phyloP scores from a whole-genome alignment of 169 alveolate genomes.

The Cryptosporidium ryanae region DNA sequence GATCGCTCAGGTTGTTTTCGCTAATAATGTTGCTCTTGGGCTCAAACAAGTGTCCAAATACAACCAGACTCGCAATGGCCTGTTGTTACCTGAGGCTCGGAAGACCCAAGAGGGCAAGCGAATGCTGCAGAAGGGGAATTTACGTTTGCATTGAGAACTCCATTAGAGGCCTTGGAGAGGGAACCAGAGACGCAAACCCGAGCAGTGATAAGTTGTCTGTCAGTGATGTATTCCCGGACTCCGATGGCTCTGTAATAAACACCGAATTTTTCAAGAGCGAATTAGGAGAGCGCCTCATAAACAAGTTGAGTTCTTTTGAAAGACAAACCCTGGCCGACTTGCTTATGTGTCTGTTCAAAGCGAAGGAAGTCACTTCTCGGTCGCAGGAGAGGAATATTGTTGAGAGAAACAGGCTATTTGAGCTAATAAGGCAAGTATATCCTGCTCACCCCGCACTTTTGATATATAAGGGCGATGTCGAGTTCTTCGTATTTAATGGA shows the following conservation, averaged over 20 bases:
- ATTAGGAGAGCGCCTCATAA: background rate
- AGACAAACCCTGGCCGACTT: slow-evolving; percentile 37
- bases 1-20: slow-evolving; percentile 31
- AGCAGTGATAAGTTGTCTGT: background rate
- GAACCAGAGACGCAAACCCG: background rate
- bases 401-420: background rate
- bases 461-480: slow-evolving; percentile 12
- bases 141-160: background rate
- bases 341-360: slow-evolving; percentile 22
- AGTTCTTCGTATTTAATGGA: slow-evolving; percentile 1
- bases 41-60: slow-evolving; percentile 41
- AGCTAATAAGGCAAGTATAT: slow-evolving; percentile 5
- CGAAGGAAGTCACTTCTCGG: background rate
- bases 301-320: background rate
- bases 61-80: slow-evolving; percentile 56
- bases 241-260: background rate
- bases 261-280: slow-evolving; percentile 1
- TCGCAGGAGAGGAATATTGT: too few species aligned
- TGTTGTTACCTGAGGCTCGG: slow-evolving; percentile 43
- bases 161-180: background rate
- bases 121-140: slow-evolving; percentile 56
- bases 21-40: slow-evolving; percentile 32
- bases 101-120: slow-evolving; percentile 9
- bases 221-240: background rate
- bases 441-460: slow-evolving; percentile 55